These are phyloP conservation scores for Carpinus viminea DNA, from an alignment of 306 rosid species.

Conservation along the genomic window DNA sequence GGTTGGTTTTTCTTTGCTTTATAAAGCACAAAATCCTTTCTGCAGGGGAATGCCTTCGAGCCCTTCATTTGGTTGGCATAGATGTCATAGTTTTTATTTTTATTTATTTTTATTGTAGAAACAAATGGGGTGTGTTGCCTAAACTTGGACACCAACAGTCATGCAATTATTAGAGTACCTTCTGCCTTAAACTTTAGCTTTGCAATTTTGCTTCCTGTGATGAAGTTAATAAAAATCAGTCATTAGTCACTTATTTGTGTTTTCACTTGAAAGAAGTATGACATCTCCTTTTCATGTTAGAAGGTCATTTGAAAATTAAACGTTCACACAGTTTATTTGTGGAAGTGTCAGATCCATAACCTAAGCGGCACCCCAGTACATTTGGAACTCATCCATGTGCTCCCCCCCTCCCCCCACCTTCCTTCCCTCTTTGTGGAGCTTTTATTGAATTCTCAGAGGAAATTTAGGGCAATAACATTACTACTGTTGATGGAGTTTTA, in stretches of 20 bases:
- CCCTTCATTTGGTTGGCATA: constrained; percentile 17
- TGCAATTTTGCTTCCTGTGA: neutral
- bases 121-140: neutral
- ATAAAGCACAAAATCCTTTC: constrained; percentile 14
- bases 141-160: neutral
- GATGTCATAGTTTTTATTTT: constrained; percentile 1
- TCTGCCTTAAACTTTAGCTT: neutral
- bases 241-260: neutral
- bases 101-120: constrained; percentile 8
- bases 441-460: neutral
- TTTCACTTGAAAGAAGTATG: neutral
- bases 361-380: neutral
- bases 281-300: neutral
- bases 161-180: neutral
- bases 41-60: neutral
- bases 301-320: constrained; percentile 11
- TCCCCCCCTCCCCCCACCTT: neutral
- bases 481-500: neutral
- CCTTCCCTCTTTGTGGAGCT: too few species aligned
- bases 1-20: neutral
- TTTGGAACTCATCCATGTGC: neutral
- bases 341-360: neutral
- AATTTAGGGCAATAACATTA: neutral
- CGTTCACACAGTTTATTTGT: neutral
- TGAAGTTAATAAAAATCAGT: neutral